Evolutionary conservation across 305 asterid species (phyloP), one percentile per base, ranked within the genome.

Genomic region (Euphrasia arctica): DNA sequence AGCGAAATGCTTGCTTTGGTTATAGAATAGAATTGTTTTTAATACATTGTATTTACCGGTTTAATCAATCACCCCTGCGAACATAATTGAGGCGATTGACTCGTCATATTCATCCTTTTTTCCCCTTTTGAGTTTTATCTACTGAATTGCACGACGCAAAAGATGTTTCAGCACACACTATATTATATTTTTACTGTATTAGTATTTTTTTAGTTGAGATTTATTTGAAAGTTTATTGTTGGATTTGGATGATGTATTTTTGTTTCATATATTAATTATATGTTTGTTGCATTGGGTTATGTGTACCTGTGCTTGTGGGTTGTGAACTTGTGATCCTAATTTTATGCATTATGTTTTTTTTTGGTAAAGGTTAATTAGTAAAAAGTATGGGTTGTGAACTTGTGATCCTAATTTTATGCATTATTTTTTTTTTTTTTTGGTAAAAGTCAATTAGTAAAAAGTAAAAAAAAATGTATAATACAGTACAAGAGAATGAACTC

Each of bases 11-110:
- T 73, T 63, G 76, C 65, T 73, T 68, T 47, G 75, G 80, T 79
- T 39, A 69, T 80, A 80, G 78, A 75, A 71, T 75, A 63, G 69
- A 70, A 64, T 72, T 71, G 70, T 76, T 72, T 10, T 72, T 69
- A 64, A 69, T 78, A 54, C 72, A 70, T 78, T 58, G 75, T 68
- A 52, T 66, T 67, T 68, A 65, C 69, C 76, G 60, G 54, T 63
- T 58, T 58, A 34, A 68, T 70, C 72, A 34, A 68, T 70, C 71
- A 39, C 70, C 79, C 48, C 61, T 67, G 54, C 13, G 69, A 13
- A 70, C 58, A 52, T 58, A 73, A 72, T 62, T 29, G 69, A 72
- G 79, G 72, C 69, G 83, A 61, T 74, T 63, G 61, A 66, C 66
- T 72, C 68, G 66, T 71, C 69, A 58, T 41, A 56, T 70, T 62